Evolutionary conservation across 2,329 filamentous ascomycete species (phyloP).

Genomic region (Xylariaceae sp.): DNA sequence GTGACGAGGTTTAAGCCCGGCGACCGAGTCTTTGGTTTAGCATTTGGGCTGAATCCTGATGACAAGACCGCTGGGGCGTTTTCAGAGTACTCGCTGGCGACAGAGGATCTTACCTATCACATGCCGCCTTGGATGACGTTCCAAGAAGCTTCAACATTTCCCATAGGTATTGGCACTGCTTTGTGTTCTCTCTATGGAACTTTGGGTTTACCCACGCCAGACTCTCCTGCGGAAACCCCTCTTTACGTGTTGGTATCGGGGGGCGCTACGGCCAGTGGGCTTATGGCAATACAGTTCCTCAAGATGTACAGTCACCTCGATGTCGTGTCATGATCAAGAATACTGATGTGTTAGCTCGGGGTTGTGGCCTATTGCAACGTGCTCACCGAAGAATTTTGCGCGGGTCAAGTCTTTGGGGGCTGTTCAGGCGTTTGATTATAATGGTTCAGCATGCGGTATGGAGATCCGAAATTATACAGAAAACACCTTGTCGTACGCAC

Average conservation of each 20-base stretch:
- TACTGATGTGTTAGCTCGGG: too few relatives aligned
- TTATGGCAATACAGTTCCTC: slow-evolving; percentile 14
- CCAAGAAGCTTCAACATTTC: not conserved
- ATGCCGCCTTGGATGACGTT: not conserved
- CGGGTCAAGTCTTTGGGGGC: not conserved
- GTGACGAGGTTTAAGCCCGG: slow-evolving; percentile 9
- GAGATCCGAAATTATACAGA: slow-evolving; percentile 40
- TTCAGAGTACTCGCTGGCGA: slow-evolving; percentile 2
- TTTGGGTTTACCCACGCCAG: too few relatives aligned
- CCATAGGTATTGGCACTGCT: not conserved
- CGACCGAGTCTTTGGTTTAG: slow-evolving; percentile 6
- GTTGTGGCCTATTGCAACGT: slow-evolving; percentile 11
- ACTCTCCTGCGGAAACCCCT: too few relatives aligned
- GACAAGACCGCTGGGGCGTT: slow-evolving; percentile 12
- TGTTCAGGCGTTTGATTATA: slow-evolving; percentile 3
- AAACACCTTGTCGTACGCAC: slow-evolving; percentile 1
- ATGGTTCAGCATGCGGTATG: not conserved
- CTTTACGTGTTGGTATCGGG: slow-evolving; percentile 23
- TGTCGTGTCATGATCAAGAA: too few relatives aligned
- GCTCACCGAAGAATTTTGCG: not conserved
- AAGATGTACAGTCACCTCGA: too few relatives aligned
- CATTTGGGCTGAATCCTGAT: slow-evolving; percentile 4
- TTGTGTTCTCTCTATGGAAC: too few relatives aligned
- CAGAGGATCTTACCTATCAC: slow-evolving; percentile 7
- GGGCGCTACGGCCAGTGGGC: slow-evolving; percentile 22